Conservation (phyloP, 331 rosid species). For the Spiraea crenata region DNA sequence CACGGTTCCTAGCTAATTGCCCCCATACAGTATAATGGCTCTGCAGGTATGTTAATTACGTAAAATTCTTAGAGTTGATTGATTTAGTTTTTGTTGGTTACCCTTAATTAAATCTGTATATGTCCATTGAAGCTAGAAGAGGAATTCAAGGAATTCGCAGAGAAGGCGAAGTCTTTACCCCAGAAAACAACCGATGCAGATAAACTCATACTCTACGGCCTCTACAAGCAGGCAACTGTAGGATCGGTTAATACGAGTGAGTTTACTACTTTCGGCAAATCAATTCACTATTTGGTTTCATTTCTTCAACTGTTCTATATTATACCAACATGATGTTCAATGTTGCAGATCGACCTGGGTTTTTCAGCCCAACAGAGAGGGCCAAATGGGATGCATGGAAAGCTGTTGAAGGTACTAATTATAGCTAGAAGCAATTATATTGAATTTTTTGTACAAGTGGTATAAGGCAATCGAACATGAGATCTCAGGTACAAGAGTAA, state of each 20-base stretch:
- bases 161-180: conserved; percentile 23
- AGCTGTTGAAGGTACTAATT: conserved; percentile 18
- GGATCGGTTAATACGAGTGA: conserved; percentile 9
- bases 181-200: conserved; percentile 20
- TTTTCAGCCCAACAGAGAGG: conserved; percentile 23
- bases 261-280: not conserved
- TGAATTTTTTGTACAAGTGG: no score
- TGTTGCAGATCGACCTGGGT: conserved; percentile 11
- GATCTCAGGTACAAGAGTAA: no score
- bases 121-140: conserved; percentile 7
- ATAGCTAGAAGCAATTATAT: no score
- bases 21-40: conserved; percentile 7
- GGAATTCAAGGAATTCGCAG: conserved; percentile 23
- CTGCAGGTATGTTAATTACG: conserved; percentile 5
- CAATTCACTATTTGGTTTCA: not conserved
- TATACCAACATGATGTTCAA: not conserved
- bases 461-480: no score
- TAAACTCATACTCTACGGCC: conserved; percentile 20
- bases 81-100: no score
- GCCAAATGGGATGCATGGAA: conserved; percentile 34
- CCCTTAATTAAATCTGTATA: not conserved
- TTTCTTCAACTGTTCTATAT: no score
- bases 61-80: no score
- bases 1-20: not conserved
- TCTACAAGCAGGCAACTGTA: conserved; percentile 22